Evolutionary conservation across 2,329 filamentous ascomycete species (phyloP), one percentile per base, ranked within the genome.

Genomic region (Plectosphaerella sp.): DNA sequence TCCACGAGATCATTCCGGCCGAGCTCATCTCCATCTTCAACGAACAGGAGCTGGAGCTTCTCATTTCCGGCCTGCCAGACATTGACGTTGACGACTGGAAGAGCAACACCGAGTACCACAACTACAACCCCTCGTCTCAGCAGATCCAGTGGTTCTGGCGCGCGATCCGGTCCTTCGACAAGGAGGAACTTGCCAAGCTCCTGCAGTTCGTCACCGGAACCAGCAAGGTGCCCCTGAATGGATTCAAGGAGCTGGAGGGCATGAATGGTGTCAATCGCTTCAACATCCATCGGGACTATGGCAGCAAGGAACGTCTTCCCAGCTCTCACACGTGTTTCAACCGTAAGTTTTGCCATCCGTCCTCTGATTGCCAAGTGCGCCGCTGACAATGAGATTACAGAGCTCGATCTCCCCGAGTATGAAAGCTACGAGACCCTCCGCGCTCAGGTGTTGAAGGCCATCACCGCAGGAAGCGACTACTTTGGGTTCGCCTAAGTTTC

Each of bases 81-180:
- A 97, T 99, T 61, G 93, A 99, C 61, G 84, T 97, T 41, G 94
- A 99, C 64, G 94, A 99, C 72, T 99, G 94, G 94, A 97, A 96
- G 82, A 91, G 89, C 72, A 96, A 97, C 72, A 96, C 93, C 2
- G 95, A 99, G 67, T 97, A 99, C 63, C 93, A 97, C 72, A 97
- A 97, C 71, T 99, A 99, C 74, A 91, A 84, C 5, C 87, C 90
- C 33, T 93, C 92, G 1, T 97, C 94, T 3, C 89, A 91, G 45
- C 95, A 99, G 68, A 96, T 99, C 54, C 92, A 97, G 69, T 99
- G 94, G 94, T 99, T 99, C 83, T 99, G 94, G 94, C 88, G 95
- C 64, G 94, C 94, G 24, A 85, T 99, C 43, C 87, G 94, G 62
- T 96, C 92, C 5, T 99, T 97, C 65, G 95, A 97, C 76, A 97